phyloP scores from a whole-genome alignment of 768 basidiomycete species.

The Galerina sulciceps region DNA sequence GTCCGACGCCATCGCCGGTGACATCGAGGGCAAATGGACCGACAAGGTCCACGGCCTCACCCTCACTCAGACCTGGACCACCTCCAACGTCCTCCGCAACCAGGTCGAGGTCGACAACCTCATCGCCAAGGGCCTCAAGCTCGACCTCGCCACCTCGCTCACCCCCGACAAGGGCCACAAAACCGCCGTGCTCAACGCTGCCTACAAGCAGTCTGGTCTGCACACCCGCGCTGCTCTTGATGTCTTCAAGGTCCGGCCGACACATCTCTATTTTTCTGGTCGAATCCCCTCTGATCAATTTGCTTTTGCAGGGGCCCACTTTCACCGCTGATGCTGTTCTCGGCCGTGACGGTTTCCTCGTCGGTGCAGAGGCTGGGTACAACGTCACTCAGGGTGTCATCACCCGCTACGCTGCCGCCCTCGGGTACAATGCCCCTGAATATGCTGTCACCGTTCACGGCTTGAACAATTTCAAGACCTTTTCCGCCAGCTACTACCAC shows the following conservation, averaged over 20 bases:
- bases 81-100: constrained; percentile 88
- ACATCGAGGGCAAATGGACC: constrained; percentile 94
- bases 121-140: constrained; percentile 96
- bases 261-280: constrained; percentile 7
- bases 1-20: constrained; percentile 75
- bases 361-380: constrained; percentile 96
- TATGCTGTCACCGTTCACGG: constrained; percentile 95
- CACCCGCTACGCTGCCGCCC: constrained; percentile 88
- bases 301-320: constrained; percentile 77
- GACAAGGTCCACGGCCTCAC: constrained; percentile 92
- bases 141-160: constrained; percentile 85
- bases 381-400: constrained; percentile 94
- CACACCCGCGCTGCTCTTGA: constrained; percentile 92
- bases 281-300: not conserved
- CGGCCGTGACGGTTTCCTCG: constrained; percentile 96
- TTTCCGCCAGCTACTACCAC: constrained; percentile 98
- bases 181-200: constrained; percentile 78
- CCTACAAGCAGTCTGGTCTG: constrained; percentile 95
- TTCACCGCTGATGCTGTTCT: constrained; percentile 96
- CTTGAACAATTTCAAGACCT: constrained; percentile 92
- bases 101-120: constrained; percentile 96
- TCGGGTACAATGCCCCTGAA: constrained; percentile 96
- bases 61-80: constrained; percentile 96
- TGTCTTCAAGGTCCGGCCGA: constrained; percentile 80
- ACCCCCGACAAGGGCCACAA: constrained; percentile 87